Percentiles rank a stretch among this genome's conserved stretches.
Evolutionary conservation across 2,329 filamentous ascomycete genomes (phyloP).

Genomic region (Xenoacremonium recifei): DNA sequence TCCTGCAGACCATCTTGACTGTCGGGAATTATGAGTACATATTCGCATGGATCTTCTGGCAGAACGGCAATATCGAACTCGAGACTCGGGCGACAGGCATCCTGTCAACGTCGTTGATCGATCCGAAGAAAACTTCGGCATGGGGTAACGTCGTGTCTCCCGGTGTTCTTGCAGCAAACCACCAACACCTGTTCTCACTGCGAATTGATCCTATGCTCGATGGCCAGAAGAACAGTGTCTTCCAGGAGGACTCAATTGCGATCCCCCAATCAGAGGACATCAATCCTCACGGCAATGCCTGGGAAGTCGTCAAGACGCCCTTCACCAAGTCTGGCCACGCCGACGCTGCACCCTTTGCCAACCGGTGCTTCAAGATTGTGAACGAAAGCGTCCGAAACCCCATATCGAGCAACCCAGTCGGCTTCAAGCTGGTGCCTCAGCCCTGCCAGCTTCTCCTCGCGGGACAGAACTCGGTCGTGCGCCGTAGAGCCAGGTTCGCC

Average conservation of each 20-base stretch:
- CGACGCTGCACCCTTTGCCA: constrained; percentile 47
- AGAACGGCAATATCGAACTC: constrained; percentile 41
- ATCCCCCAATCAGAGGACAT: constrained; percentile 39
- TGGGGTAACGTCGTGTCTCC: constrained; percentile 61
- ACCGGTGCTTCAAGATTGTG: constrained; percentile 50
- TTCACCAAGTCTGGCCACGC: constrained; percentile 45
- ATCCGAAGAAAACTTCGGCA: constrained; percentile 50
- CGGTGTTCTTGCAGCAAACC: constrained; percentile 62
- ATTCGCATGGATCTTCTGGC: constrained; percentile 47
- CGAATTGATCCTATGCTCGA: constrained; percentile 63
- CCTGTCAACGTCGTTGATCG: constrained; percentile 43
- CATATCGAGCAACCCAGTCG: constrained; percentile 43
- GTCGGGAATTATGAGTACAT: constrained; percentile 62
- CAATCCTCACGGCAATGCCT: constrained; percentile 51
- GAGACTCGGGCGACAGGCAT: constrained; percentile 42
- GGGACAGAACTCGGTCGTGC: constrained; percentile 38
- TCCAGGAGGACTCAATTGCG: constrained; percentile 38
- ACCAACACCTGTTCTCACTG: constrained; percentile 65
- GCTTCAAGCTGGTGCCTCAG: constrained; percentile 45
- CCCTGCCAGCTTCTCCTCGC: constrained; percentile 40
- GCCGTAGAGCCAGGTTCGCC: constrained; percentile 40
- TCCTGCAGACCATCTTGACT: constrained; percentile 61
- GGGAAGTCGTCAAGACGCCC: constrained; percentile 42
- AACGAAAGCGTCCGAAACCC: constrained; percentile 44
- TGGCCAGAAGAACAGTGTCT: constrained; percentile 55